phyloP scores from a whole-genome alignment of 2,329 filamentous ascomycete genomes.

The Escovopsis sp. region DNA sequence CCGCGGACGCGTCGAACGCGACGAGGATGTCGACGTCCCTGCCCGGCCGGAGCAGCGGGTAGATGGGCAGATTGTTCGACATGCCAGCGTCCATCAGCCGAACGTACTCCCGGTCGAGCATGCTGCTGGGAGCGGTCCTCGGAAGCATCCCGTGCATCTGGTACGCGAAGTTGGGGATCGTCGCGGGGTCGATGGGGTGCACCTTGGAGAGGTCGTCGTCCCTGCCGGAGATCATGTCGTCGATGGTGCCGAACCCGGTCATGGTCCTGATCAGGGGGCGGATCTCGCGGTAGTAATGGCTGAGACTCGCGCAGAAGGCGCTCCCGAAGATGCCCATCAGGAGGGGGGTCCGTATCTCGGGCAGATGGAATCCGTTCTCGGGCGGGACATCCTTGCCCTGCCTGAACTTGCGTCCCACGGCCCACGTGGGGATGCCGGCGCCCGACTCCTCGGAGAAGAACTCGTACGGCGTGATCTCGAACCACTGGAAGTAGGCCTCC shows the following conservation, averaged over 20 bases:
- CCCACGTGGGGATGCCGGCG: constrained; percentile 91
- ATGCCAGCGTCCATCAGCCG: constrained; percentile 95
- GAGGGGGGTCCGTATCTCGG: constrained; percentile 69
- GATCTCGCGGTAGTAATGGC: constrained; percentile 91
- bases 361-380: constrained; percentile 54
- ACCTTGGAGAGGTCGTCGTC: constrained; percentile 79
- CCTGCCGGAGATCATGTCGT: constrained; percentile 67
- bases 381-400: constrained; percentile 39
- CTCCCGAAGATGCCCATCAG: constrained; percentile 93
- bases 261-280: constrained; percentile 65
- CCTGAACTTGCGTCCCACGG: constrained; percentile 69
- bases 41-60: constrained; percentile 78
- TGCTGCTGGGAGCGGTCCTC: constrained; percentile 58
- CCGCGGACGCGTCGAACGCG: constrained; percentile 87
- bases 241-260: constrained; percentile 59
- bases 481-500: constrained; percentile 96
- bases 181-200: constrained; percentile 85
- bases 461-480: constrained; percentile 87
- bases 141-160: constrained; percentile 66
- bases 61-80: constrained; percentile 95
- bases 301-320: constrained; percentile 88
- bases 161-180: constrained; percentile 76
- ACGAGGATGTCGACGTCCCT: constrained; percentile 80
- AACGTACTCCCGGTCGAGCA: constrained; percentile 56
- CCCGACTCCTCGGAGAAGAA: constrained; percentile 87